Percentiles rank a stretch among this genome's conserved stretches.
phyloP scores from a whole-genome alignment of 192 early-diverging fungal species.

The Physocladia obscura region DNA sequence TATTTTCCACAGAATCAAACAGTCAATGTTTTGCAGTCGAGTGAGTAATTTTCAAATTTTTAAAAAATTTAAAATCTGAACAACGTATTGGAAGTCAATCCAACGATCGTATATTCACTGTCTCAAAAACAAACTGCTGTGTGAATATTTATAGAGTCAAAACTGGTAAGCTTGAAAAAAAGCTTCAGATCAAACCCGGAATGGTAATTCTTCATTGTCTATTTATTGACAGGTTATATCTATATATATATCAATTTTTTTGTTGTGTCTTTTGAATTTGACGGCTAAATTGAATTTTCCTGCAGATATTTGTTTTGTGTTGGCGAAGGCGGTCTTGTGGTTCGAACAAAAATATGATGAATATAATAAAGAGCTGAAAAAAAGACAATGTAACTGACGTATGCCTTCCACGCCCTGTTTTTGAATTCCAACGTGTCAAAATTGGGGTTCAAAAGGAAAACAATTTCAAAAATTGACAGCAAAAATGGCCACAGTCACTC shows the following conservation, averaged over 20 bases:
- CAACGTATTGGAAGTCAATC: too few species aligned
- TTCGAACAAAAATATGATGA: background rate
- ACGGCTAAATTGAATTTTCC: too few species aligned
- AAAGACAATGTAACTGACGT: background rate
- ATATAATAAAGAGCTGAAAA: background rate
- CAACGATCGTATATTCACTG: background rate
- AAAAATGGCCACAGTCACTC: background rate
- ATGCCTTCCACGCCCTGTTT: background rate
- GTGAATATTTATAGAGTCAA: background rate
- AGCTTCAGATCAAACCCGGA: background rate
- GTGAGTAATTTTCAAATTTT: too few species aligned
- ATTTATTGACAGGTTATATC: background rate
- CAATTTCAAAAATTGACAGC: too few species aligned
- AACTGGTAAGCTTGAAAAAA: background rate
- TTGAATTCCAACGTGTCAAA: background rate
- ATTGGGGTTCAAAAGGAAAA: background rate
- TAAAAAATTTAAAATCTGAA: too few species aligned
- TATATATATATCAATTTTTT: background rate
- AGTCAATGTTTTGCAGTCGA: too few species aligned
- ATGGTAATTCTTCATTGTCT: background rate
- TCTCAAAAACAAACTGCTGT: background rate
- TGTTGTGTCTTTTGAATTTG: background rate
- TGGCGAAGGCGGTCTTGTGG: background rate
- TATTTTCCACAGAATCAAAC: too few species aligned
- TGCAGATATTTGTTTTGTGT: slow-evolving; percentile 8